Evolutionary conservation across 1,139 yeast species (phyloP), one percentile per base, ranked within the genome.

Genomic region (Lodderomyces theae): DNA sequence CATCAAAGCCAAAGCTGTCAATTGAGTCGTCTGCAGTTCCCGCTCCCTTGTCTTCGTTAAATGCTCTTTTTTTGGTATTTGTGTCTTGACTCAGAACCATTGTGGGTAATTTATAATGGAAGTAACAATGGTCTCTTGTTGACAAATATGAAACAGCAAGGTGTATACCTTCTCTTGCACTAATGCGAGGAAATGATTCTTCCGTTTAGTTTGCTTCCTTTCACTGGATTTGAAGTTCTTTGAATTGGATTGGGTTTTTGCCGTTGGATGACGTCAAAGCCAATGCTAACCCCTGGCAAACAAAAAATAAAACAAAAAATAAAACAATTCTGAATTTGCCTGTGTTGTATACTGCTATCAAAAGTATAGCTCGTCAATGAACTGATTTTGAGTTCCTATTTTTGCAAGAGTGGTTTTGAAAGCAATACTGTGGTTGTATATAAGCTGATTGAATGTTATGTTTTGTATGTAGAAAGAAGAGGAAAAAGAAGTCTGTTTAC

Each of bases 81-180:
- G 24, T 31, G 24, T 31, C 34, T 31, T 31, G 34, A 31, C 11
- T 18, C 34, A 31, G 11, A 5, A 10, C 23, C 34, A 28, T 28
- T 11, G 18, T 28, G 31, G 18, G 31, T 7, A 10, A 24, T 10
- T 6, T n/a, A n/a, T n/a, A n/a, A n/a, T n/a, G n/a, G n/a, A n/a
- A n/a, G n/a, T n/a, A n/a, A n/a, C n/a, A n/a, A n/a, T n/a, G n/a
- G n/a, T n/a, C n/a, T n/a, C n/a, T n/a, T n/a, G n/a, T n/a, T n/a
- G n/a, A n/a, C n/a, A n/a, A n/a, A n/a, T n/a, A n/a, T n/a, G n/a
- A n/a, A n/a, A n/a, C n/a, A n/a, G n/a, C n/a, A n/a, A n/a, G n/a
- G n/a, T n/a, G n/a, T n/a, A n/a, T n/a, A n/a, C n/a, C n/a, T n/a
- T n/a, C n/a, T n/a, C n/a, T n/a, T n/a, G n/a, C n/a, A n/a, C n/a